phyloP scores from a whole-genome alignment of 2,329 filamentous ascomycete species.

The Ceratocystis alfenasii region DNA sequence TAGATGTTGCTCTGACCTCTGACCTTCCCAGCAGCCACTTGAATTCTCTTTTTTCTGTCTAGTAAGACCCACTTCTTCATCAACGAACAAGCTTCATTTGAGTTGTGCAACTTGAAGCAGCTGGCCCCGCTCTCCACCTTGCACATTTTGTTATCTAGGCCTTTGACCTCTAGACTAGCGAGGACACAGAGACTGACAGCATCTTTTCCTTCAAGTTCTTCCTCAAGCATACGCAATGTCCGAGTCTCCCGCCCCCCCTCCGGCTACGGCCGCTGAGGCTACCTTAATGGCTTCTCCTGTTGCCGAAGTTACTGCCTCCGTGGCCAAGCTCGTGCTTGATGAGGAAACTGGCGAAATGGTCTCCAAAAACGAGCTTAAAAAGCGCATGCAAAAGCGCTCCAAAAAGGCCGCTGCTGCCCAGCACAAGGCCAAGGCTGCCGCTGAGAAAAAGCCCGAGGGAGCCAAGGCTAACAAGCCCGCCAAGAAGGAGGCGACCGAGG shows the following conservation, averaged over 20 bases:
- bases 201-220: too few species aligned
- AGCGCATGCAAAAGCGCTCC: slow-evolving; percentile 45
- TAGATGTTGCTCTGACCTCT: background rate
- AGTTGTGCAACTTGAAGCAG: too few species aligned
- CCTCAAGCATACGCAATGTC: slow-evolving; percentile 11
- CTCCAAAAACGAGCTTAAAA: slow-evolving; percentile 52
- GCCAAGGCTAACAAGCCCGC: slow-evolving; percentile 39
- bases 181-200: too few species aligned
- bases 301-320: slow-evolving; percentile 36
- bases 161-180: too few species aligned
- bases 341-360: slow-evolving; percentile 55
- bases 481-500: slow-evolving; percentile 33
- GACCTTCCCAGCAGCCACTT: background rate
- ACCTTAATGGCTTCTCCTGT: slow-evolving; percentile 23
- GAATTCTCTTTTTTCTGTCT: too few species aligned
- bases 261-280: slow-evolving; percentile 3
- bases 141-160: background rate
- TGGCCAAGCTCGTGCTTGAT: slow-evolving; percentile 49
- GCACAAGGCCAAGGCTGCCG: slow-evolving; percentile 35
- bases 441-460: slow-evolving; percentile 24
- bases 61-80: too few species aligned
- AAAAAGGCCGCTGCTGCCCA: slow-evolving; percentile 45
- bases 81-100: too few species aligned
- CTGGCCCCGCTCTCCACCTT: background rate
- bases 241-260: slow-evolving; percentile 7